These are phyloP conservation scores for Combretum micranthum DNA, from an alignment of 345 rosid species.

Conservation along the genomic window DNA sequence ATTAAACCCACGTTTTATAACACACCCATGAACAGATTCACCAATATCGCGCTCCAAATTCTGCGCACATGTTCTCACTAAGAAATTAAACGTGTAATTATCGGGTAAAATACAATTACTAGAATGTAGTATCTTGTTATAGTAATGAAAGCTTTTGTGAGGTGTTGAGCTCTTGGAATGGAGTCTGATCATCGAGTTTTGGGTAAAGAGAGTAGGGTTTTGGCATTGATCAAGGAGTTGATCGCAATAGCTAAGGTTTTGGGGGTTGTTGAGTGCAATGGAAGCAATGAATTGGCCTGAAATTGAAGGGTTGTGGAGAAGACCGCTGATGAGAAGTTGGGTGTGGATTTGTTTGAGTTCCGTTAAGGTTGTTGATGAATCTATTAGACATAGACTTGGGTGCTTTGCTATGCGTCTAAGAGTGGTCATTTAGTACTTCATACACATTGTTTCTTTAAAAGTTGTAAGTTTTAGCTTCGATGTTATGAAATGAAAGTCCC, in stretches of 20 bases:
- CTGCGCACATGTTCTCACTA: slow-evolving; percentile 41
- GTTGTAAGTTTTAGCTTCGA: too few species aligned
- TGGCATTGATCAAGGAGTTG: slow-evolving; percentile 37
- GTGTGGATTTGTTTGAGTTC: slow-evolving; percentile 52
- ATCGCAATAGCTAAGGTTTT: slow-evolving; percentile 32
- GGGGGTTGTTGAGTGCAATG: slow-evolving; percentile 38
- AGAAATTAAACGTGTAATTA: slow-evolving; percentile 54
- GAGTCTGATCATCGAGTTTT: slow-evolving; percentile 57
- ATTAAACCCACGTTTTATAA: slow-evolving; percentile 47
- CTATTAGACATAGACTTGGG: slow-evolving; percentile 15
- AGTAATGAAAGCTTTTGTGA: slow-evolving; percentile 34
- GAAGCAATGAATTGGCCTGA: slow-evolving; percentile 48
- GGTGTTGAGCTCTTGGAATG: slow-evolving; percentile 42
- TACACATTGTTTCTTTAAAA: too few species aligned
- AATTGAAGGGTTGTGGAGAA: slow-evolving; percentile 30
- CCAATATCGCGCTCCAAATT: slow-evolving; percentile 23
- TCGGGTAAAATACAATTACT: slow-evolving; percentile 31
- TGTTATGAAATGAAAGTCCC: too few species aligned
- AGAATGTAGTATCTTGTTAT: slow-evolving; percentile 24
- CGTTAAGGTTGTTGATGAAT: slow-evolving; percentile 16
- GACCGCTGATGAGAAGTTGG: slow-evolving; percentile 37
- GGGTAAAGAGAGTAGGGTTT: slow-evolving; percentile 39
- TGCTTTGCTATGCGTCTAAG: slow-evolving; percentile 18
- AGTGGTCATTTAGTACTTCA: slow-evolving; percentile 2
- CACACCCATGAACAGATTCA: slow-evolving; percentile 30